These are phyloP conservation scores for Solanum boliviense DNA, from an alignment of 257 asterid species.

Conservation along the genomic window DNA sequence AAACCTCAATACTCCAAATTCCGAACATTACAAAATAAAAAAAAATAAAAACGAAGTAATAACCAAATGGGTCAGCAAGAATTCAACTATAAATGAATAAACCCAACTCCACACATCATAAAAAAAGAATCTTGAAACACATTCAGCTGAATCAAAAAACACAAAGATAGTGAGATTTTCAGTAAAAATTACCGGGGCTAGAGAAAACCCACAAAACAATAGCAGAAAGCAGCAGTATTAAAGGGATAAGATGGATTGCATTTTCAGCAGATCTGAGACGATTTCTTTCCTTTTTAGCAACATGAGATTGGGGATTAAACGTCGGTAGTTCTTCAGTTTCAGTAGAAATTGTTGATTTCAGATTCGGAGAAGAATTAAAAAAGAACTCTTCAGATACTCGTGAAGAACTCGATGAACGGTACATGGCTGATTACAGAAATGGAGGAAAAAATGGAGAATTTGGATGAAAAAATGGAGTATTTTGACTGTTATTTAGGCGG, in stretches of 20 bases:
- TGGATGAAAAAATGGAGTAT: neutral
- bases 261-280: slow-evolving; percentile 68
- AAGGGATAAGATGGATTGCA: slow-evolving; percentile 61
- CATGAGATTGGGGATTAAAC: slow-evolving; percentile 38
- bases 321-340: slow-evolving; percentile 31
- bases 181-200: slow-evolving; percentile 31
- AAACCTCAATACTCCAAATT: neutral
- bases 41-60: neutral
- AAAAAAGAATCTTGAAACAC: neutral
- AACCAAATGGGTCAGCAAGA: neutral
- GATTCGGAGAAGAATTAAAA: slow-evolving; percentile 13
- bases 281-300: slow-evolving; percentile 43
- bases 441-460: neutral
- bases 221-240: slow-evolving; percentile 48
- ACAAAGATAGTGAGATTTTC: neutral
- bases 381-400: slow-evolving; percentile 62
- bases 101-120: neutral
- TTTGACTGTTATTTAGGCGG: slow-evolving; percentile 3
- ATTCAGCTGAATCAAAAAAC: neutral
- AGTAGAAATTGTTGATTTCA: neutral
- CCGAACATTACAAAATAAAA: neutral
- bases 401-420: slow-evolving; percentile 48
- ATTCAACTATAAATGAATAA: neutral
- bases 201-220: slow-evolving; percentile 57
- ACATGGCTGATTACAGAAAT: slow-evolving; percentile 18